Percentiles rank a stretch among this genome's conserved stretches.
Evolutionary conservation across 2,329 filamentous ascomycete genomes (phyloP).

Genomic region (Xylariales sp.): DNA sequence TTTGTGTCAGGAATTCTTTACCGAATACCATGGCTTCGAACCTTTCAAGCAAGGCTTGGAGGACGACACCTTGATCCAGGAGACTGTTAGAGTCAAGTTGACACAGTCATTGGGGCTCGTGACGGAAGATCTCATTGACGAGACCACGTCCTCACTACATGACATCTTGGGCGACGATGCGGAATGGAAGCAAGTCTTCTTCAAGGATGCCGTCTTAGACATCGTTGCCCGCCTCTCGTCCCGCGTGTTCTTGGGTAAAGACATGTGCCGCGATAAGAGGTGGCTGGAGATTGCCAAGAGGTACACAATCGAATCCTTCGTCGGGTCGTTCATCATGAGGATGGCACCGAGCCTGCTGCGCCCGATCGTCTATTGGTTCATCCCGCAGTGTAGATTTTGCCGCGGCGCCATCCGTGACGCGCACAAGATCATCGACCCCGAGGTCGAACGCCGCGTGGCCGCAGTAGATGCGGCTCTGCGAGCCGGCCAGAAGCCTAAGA

Average conservation of each 20-base stretch:
- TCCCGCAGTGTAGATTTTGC: conserved; percentile 34
- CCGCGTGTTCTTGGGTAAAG: conserved; percentile 41
- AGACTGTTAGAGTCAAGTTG: conserved; percentile 26
- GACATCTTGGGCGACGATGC: conserved; percentile 23
- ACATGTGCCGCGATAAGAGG: conserved; percentile 37
- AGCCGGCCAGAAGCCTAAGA: conserved; percentile 22
- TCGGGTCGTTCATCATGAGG: conserved; percentile 30
- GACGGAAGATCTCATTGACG: conserved; percentile 28
- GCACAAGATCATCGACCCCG: conserved; percentile 27
- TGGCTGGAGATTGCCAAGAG: conserved; percentile 41
- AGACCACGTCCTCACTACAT: conserved; percentile 25
- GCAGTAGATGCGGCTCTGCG: conserved; percentile 18
- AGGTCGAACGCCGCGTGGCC: conserved; percentile 22
- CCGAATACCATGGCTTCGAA: conserved; percentile 28
- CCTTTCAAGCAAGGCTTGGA: conserved; percentile 16
- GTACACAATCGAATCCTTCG: conserved; percentile 36
- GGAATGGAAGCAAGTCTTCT: conserved; percentile 34
- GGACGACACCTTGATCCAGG: conserved; percentile 20
- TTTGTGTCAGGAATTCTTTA: conserved; percentile 29
- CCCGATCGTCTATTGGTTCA: conserved; percentile 37
- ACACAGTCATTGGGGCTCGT: conserved; percentile 28
- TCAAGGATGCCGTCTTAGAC: conserved; percentile 32
- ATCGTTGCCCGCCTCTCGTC: conserved; percentile 45
- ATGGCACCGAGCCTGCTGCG: conserved; percentile 34
- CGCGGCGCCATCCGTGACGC: conserved; percentile 31